Evolutionary conservation across 441 rosid genomes (phyloP), one percentile per base, ranked within the genome.

Genomic region (Gossypium gossypioides): DNA sequence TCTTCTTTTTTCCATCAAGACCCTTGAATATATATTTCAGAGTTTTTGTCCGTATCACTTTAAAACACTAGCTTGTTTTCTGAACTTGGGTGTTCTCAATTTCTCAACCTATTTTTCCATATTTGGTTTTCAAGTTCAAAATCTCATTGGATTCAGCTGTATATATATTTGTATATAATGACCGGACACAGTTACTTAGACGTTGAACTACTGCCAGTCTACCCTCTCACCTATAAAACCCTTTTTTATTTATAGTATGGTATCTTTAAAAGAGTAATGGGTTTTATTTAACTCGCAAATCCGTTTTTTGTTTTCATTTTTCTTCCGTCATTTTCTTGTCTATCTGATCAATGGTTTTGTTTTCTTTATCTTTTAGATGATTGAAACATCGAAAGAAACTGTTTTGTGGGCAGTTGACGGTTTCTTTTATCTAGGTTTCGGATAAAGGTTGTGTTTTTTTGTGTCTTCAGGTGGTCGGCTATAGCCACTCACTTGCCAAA

Each of bases 401-500:
- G 54, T 7, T 15, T 58, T 13, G 34, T 18, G 56, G 62, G 15
- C 44, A 10, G 50, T 61, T 77, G 82, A 72, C 69, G 60, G 10
- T 54, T 80, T 69, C 59, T 71, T 69, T 40, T 40, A 40, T 40
- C n/a, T 19, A 73, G 72, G 57, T 63, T 68, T 76, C 32, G 27
- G 48, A 12, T 46, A 37, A 50, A 42, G 2, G 32, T 42, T 73
- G 63, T 27, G 10, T 54, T 71, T 63, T 27, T 50, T 75, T 57
- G 68, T 78, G 71, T 74, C 55, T 24, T 44, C 73, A 93, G 99
- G 82, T 96, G 99, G 99, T 96, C 99, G 69, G 97, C 97, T 10
- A 96, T 96, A 70, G 99, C 99, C 10, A 90, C 96, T 46, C 97
- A 93, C 78, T 81, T 96, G 74, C 90, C 97, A 1, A 91, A 90